phyloP scores from a whole-genome alignment of 2,329 filamentous ascomycete genomes.

The Diaporthe ampelina region DNA sequence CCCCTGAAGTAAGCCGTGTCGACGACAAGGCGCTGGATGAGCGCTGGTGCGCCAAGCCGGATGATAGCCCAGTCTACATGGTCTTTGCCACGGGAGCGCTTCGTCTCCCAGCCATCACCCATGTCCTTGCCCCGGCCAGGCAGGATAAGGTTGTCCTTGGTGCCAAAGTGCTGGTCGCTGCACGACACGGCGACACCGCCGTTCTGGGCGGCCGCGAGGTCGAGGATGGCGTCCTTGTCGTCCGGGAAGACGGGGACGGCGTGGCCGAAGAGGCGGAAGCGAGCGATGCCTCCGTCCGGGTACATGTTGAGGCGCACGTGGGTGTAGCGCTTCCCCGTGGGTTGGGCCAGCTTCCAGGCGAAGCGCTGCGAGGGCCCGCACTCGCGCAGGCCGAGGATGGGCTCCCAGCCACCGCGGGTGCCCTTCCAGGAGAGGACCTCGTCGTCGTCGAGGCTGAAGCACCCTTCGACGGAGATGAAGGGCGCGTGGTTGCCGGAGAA shows the following conservation, averaged over 20 bases:
- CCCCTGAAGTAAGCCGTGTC: slow-evolving; percentile 88
- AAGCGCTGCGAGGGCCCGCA: slow-evolving; percentile 82
- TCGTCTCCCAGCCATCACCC: slow-evolving; percentile 91
- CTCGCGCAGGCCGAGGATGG: slow-evolving; percentile 77
- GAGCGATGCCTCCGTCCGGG: slow-evolving; percentile 85
- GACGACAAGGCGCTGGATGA: slow-evolving; percentile 76
- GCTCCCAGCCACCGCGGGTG: slow-evolving; percentile 75
- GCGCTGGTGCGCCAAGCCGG: slow-evolving; percentile 75
- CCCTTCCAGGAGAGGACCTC: slow-evolving; percentile 75
- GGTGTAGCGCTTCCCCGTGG: slow-evolving; percentile 77
- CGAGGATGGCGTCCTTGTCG: slow-evolving; percentile 75
- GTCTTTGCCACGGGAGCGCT: slow-evolving; percentile 76
- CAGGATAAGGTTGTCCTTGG: slow-evolving; percentile 83
- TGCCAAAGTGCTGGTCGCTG: slow-evolving; percentile 88
- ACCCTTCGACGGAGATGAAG: slow-evolving; percentile 82
- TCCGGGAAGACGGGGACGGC: slow-evolving; percentile 83
- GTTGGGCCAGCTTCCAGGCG: slow-evolving; percentile 75
- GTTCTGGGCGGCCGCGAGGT: slow-evolving; percentile 83
- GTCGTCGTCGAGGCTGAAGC: slow-evolving; percentile 71
- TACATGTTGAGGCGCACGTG: slow-evolving; percentile 89
- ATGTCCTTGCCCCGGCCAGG: slow-evolving; percentile 86
- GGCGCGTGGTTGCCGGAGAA: slow-evolving; percentile 89
- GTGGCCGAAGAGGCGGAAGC: slow-evolving; percentile 83
- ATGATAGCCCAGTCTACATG: slow-evolving; percentile 89
- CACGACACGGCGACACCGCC: slow-evolving; percentile 82